Conservation (phyloP, 23 red algal species). For the Agarophyton chilense region DNA sequence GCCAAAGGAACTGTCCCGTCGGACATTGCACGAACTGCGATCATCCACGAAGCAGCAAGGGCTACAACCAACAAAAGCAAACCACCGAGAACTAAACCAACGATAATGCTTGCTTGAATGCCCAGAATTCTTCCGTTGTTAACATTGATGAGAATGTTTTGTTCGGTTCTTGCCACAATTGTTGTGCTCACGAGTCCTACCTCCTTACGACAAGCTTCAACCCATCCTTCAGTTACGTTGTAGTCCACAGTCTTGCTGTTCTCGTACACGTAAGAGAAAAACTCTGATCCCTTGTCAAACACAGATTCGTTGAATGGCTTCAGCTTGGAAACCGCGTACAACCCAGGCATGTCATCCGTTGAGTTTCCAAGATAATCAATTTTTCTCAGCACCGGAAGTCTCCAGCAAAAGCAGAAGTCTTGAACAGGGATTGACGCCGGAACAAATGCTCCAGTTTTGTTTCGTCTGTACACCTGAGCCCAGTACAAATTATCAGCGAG, state of each 20-base stretch:
- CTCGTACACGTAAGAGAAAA: conserved; percentile 47
- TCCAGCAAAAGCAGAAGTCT: conserved; percentile 68
- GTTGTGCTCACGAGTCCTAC: conserved; percentile 62
- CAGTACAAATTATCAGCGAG: conserved; percentile 54
- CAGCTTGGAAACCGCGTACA: conserved; percentile 38
- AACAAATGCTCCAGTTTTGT: conserved; percentile 24
- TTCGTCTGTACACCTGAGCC: conserved; percentile 37
- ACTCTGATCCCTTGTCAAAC: conserved; percentile 46
- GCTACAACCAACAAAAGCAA: conserved; percentile 68
- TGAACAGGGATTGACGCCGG: conserved; percentile 6
- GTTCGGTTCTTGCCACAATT: conserved; percentile 4
- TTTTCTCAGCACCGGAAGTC: conserved; percentile 44
- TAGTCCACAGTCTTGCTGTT: conserved; percentile 24
- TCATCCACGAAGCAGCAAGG: conserved; percentile 55
- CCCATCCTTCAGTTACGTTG: conserved; percentile 34
- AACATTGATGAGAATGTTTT: conserved; percentile 37
- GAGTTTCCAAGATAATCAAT: conserved; percentile 33
- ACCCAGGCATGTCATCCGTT: conserved; percentile 45
- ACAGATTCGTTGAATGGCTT: conserved; percentile 63
- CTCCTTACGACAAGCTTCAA: conserved; percentile 58
- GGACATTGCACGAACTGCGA: conserved; percentile 58
- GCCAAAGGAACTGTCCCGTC: conserved; percentile 35
- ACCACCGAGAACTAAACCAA: conserved; percentile 58
- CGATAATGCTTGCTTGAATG: conserved; percentile 20
- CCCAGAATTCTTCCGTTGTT: conserved; percentile 41